Base-by-base conservation (phyloP, 2,329 filamentous ascomycete species). In the Stachybotrys chlorohalonatus region DNA sequence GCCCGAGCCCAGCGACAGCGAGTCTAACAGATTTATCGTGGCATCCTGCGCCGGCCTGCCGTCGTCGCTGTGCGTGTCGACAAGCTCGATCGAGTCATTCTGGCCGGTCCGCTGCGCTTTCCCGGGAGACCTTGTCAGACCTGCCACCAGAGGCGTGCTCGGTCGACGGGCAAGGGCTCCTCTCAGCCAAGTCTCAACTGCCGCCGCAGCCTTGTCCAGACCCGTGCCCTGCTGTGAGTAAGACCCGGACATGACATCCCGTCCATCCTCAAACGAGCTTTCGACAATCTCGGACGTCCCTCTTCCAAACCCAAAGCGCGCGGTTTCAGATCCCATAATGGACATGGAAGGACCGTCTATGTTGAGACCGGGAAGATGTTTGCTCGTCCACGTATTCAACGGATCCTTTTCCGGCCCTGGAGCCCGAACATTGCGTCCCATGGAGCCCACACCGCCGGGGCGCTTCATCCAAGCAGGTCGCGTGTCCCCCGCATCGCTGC, bases 111-210 rank as follows among this genome's bases (percentile, higher is more conserved):
- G 65, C 62, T 66, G 76, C 62, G 65, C 61, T 61, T 67, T 64
- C 11, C 31, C 32, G 5, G 49, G 36, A 42, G 36, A 42, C 36
- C 36, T 42, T 2, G 36, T 42, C 13, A 42, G 36, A 42, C 36
- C 30, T 11, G 5, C 24, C n/a, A 75, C 57, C 31, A 73, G 69
- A 1, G 79, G 79, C n/a, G 79, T 81, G 17, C 71, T 70, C 1
- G 79, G 77, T 5, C 81, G 77, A 64, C 85, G 86, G 6, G 80
- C 76, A 56, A 90, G 90, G 45, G 95, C 85, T 58, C 90, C 90
- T 57, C 92, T 80, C 56, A 97, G 77, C 91, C 94, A 99, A 1
- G 86, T 87, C 71, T 97, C 94, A 32, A 97, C 85, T 2, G 88
- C 87, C 6, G 90, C 87, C 1, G 92, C 91, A 9, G 95, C 86